Percentiles rank a stretch among this genome's conserved stretches.
Conservation (phyloP, 2,329 filamentous ascomycete genomes). For the Nigrospora osmanthi region DNA sequence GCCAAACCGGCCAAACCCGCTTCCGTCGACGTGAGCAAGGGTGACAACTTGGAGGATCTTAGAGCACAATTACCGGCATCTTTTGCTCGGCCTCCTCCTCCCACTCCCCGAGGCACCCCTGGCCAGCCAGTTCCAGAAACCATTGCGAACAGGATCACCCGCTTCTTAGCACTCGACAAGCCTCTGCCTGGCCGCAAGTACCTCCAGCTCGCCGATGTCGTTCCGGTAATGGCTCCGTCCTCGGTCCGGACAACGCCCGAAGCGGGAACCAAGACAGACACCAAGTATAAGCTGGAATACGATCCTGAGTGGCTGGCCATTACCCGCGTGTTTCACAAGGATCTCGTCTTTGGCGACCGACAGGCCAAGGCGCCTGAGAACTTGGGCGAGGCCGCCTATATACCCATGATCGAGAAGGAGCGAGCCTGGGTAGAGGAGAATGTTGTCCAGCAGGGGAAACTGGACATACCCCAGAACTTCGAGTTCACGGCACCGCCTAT, state of each 20-base stretch:
- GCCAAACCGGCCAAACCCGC: conserved; percentile 8
- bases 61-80: conserved; percentile 70
- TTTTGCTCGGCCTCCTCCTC: conserved; percentile 44
- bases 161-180: conserved; percentile 89
- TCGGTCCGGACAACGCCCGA: not conserved
- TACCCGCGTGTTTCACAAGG: conserved; percentile 67
- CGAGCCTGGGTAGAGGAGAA: conserved; percentile 76
- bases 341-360: conserved; percentile 53
- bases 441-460: conserved; percentile 51
- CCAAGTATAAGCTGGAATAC: conserved; percentile 57
- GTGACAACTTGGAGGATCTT: conserved; percentile 48
- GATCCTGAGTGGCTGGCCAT: conserved; percentile 96
- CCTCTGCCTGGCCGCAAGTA: conserved; percentile 75
- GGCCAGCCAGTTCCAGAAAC: conserved; percentile 59
- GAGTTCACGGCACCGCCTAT: conserved; percentile 66
- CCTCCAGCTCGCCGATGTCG: conserved; percentile 67
- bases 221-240: conserved; percentile 27
- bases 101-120: conserved; percentile 30
- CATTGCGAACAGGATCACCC: conserved; percentile 72
- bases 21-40: conserved; percentile 16
- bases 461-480: conserved; percentile 75
- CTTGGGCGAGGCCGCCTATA: conserved; percentile 62
- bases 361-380: conserved; percentile 46
- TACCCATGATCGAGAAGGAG: conserved; percentile 59
- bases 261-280: no score